A percentile compares a stretch with the other conserved stretches of the same genome.
phyloP scores from a whole-genome alignment of 1,139 yeast species.

The Ogataea hybrid region DNA sequence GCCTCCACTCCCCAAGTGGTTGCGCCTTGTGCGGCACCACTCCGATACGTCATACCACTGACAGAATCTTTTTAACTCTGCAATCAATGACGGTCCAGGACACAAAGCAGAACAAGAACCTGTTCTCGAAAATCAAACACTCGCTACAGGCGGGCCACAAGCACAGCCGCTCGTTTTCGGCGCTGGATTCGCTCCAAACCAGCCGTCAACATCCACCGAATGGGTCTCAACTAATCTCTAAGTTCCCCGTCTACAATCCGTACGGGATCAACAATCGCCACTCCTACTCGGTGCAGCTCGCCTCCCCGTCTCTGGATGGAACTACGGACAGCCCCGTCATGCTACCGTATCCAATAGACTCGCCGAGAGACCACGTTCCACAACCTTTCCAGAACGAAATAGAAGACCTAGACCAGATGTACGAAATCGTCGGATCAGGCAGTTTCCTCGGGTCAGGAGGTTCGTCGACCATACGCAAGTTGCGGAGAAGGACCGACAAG shows the following conservation, averaged over 20 bases:
- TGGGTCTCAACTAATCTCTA: neutral
- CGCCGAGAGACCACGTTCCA: slow-evolving; percentile 65
- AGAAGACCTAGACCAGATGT: slow-evolving; percentile 22
- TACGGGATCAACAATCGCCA: slow-evolving; percentile 27
- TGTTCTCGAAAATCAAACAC: slow-evolving; percentile 1
- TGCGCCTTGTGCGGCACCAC: too few relatives aligned
- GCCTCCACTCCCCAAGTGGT: too few relatives aligned
- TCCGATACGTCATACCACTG: neutral
- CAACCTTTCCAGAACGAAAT: slow-evolving; percentile 33
- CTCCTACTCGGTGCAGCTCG: neutral
- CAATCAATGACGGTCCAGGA: neutral
- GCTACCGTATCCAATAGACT: slow-evolving; percentile 58
- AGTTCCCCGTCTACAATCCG: slow-evolving; percentile 27
- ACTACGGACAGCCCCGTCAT: slow-evolving; percentile 35
- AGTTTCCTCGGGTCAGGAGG: slow-evolving; percentile 67
- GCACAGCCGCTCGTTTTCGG: slow-evolving; percentile 3
- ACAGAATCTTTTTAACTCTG: neutral
- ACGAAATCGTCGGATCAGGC: slow-evolving; percentile 40
- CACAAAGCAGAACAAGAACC: neutral
- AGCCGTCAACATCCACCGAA: neutral
- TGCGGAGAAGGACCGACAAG: slow-evolving; percentile 11
- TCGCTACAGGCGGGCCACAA: neutral
- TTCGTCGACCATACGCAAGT: slow-evolving; percentile 52
- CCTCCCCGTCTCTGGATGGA: slow-evolving; percentile 12
- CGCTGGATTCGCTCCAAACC: neutral